Base-by-base conservation (phyloP, 1,284 basidiomycete genomes). In the Apiotrichum akiyoshidainum region DNA sequence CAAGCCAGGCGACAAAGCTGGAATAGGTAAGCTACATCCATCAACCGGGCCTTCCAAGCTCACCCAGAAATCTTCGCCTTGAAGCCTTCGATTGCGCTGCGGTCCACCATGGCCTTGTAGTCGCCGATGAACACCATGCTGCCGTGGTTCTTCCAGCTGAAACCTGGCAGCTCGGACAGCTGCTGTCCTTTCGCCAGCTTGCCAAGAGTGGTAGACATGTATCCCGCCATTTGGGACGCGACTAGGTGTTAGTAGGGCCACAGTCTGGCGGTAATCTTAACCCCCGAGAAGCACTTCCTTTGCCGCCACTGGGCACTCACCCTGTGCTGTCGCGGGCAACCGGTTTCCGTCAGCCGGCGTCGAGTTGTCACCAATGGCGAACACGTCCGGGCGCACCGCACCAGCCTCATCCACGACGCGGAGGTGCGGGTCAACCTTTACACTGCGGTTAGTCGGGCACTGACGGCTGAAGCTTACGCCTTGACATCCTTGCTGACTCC, bases 271-370 rank as follows among this genome's bases (percentile, higher is more conserved):
- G 7, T 7, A 7, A 31, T 31, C 3, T 4, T 7, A 3, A 31
- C 26, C 26, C 4, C 26, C 26, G 19, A 17, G 42, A 44, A 3
- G 42, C n/a, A 1, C 11, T 8, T n/a, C 19, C 16, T 41, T n/a
- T n/a, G n/a, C n/a, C n/a, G 40, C 4, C 40, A 4, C 16, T 3
- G 3, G 11, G 14, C 31, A 37, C 51, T 11, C 51, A 52, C 51
- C 51, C 82, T 91, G 89, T 17, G 89, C 88, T 22, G 89, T 90
- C 1, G 92, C 90, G 9, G 92, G 92, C 5, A 93, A 81, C 35
- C 83, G 80, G 13, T 79, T 78, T 60, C 83, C 82, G 58, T 82
- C 81, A 22, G 82, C 79, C 40, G 87, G 83, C 34, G 81, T 82
- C 2, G 85, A 83, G 52, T 87, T 86, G 71, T 94, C 92, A 6